Evolutionary conservation across 495 filamentous ascomycete species (phyloP).

Genomic region (Cercophora sp.): DNA sequence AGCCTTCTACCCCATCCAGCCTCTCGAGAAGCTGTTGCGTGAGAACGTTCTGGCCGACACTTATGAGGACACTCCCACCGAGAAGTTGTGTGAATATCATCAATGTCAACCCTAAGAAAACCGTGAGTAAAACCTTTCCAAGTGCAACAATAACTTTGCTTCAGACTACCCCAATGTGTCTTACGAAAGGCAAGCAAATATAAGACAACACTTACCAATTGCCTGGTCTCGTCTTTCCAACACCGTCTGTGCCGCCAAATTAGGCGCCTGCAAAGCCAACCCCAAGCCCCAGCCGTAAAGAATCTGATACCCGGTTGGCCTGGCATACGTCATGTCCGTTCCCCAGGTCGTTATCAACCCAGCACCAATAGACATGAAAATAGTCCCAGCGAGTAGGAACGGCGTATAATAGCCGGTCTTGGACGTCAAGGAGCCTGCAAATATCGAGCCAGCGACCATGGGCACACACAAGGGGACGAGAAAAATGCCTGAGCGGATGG

Average conservation of each 20-base stretch:
- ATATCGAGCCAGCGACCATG: constrained; percentile 30
- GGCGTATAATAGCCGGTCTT: constrained; percentile 61
- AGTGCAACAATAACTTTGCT: too few species aligned
- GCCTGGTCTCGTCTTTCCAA: constrained; percentile 50
- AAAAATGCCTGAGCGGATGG: constrained; percentile 45
- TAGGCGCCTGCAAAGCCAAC: constrained; percentile 33
- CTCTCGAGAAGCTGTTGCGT: constrained; percentile 49
- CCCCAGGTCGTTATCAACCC: constrained; percentile 61
- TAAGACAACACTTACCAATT: too few species aligned
- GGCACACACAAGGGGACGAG: constrained; percentile 43
- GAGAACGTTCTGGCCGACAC: constrained; percentile 58
- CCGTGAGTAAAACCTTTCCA: too few species aligned
- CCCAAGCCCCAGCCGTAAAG: constrained; percentile 46
- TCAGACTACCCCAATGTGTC: too few species aligned
- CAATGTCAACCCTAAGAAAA: too few species aligned
- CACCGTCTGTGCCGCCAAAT: constrained; percentile 41
- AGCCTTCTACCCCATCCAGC: constrained; percentile 40
- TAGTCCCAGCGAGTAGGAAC: constrained; percentile 54
- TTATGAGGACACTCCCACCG: constrained; percentile 60
- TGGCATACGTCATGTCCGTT: constrained; percentile 17
- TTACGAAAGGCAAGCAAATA: too few species aligned
- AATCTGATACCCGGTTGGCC: constrained; percentile 61
- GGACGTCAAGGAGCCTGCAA: constrained; percentile 40
- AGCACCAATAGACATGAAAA: constrained; percentile 56
- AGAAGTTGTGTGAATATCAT: constrained; percentile 61